Evolutionary conservation across 2,329 filamentous ascomycete genomes (phyloP).

Genomic region (Hortaea werneckii): DNA sequence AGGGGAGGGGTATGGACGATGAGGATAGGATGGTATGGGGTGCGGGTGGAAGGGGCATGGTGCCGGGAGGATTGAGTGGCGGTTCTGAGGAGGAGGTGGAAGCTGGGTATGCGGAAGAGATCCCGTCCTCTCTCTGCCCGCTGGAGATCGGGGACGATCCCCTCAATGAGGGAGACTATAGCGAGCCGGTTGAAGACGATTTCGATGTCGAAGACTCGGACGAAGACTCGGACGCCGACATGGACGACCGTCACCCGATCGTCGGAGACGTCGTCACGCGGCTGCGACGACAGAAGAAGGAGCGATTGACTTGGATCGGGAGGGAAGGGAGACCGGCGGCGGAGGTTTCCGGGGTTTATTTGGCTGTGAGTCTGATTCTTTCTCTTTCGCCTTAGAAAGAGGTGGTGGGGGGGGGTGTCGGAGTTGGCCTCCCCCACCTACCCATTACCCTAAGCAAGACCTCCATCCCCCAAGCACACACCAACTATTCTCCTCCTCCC

Average conservation of each 20-base stretch:
- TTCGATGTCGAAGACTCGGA: neutral
- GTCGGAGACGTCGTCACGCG: too few species aligned
- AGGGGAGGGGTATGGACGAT: too few species aligned
- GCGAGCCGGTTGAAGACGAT: neutral
- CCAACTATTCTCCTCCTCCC: too few species aligned
- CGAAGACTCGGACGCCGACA: neutral
- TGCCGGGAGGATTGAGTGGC: neutral
- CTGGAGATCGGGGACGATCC: neutral
- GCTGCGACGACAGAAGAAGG: neutral
- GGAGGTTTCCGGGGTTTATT: too few species aligned
- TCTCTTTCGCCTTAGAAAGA: too few species aligned
- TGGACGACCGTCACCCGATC: neutral
- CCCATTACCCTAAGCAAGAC: too few species aligned
- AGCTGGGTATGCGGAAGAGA: neutral
- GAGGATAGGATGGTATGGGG: neutral
- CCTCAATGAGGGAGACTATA: neutral
- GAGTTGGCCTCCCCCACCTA: too few species aligned
- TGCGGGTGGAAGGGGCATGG: neutral
- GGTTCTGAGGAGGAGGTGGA: neutral
- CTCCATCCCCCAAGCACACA: too few species aligned
- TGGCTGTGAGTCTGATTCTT: too few species aligned
- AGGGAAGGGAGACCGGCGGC: too few species aligned
- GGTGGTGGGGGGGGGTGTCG: too few species aligned
- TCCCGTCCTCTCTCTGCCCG: neutral
- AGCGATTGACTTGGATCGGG: neutral